A percentile compares a stretch with the other conserved stretches of the same genome.
Conservation (phyloP, 2,329 filamentous ascomycete genomes). For the Paraphoma sp. region DNA sequence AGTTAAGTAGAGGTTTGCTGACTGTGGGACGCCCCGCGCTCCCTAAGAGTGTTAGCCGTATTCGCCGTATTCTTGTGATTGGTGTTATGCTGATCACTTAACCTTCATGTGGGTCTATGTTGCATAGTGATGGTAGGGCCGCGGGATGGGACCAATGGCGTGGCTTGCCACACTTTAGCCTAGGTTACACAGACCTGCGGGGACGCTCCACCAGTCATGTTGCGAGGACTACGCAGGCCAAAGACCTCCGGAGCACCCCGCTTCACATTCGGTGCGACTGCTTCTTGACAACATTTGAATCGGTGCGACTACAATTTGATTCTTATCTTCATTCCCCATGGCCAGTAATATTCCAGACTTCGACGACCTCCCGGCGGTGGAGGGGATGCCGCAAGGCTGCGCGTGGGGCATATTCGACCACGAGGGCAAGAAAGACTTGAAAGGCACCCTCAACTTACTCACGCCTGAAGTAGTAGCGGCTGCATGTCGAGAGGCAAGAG, state of each 20-base stretch:
- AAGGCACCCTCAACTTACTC: conserved; percentile 61
- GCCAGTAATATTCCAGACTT: conserved; percentile 1
- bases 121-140: not conserved
- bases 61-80: not conserved
- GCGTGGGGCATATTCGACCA: conserved; percentile 62
- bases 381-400: conserved; percentile 22
- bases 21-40: not conserved
- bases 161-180: not conserved
- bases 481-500: conserved; percentile 47
- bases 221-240: not conserved
- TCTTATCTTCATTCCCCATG: not conserved
- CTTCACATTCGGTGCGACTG: not conserved
- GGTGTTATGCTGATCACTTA: conserved; percentile 1
- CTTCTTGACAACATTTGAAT: not conserved
- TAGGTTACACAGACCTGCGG: not conserved
- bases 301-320: not conserved
- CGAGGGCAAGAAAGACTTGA: conserved; percentile 54
- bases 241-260: not conserved
- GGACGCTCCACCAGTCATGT: not conserved
- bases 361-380: conserved; percentile 10
- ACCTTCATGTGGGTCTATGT: not conserved
- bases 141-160: not conserved
- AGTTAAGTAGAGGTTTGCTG: not conserved
- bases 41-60: not conserved
- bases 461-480: conserved; percentile 50